Evolutionary conservation across 208 protist species (phyloP).

Genomic region (Leishmania tropica): DNA sequence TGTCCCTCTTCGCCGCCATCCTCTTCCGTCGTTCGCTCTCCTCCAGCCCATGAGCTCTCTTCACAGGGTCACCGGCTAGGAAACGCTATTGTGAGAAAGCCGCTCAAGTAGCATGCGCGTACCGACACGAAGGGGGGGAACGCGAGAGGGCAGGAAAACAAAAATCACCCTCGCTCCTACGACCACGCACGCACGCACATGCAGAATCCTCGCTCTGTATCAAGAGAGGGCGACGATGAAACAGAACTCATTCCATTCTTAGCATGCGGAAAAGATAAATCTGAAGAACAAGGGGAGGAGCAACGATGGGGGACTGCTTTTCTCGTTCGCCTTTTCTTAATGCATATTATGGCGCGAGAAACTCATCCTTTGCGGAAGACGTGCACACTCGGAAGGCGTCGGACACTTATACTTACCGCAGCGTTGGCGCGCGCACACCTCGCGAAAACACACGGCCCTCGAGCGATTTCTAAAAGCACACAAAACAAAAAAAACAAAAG

Average conservation of each 20-base stretch:
- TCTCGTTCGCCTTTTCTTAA: not conserved
- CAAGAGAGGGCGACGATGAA: not conserved
- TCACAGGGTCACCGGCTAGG: not conserved
- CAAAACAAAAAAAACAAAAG: not conserved
- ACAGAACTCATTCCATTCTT: not conserved
- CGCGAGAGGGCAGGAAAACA: not conserved
- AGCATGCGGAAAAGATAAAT: not conserved
- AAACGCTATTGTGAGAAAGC: not conserved
- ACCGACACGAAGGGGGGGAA: not conserved
- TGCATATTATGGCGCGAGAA: not conserved
- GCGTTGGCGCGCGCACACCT: not conserved
- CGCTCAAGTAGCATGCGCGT: not conserved
- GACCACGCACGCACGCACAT: not conserved
- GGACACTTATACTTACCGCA: not conserved
- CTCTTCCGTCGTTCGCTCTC: not conserved
- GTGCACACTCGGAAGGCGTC: constrained; percentile 1
- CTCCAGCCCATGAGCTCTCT: not conserved
- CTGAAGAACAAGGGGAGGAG: not conserved
- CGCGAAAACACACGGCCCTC: not conserved
- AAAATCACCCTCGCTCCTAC: not conserved
- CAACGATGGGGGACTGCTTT: not conserved
- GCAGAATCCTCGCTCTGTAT: not conserved
- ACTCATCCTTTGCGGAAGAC: not conserved
- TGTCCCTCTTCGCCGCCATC: not conserved
- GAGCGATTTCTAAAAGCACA: not conserved